Evolutionary conservation across 2,329 filamentous ascomycete genomes (phyloP).

Genomic region (Aphanocladium album): DNA sequence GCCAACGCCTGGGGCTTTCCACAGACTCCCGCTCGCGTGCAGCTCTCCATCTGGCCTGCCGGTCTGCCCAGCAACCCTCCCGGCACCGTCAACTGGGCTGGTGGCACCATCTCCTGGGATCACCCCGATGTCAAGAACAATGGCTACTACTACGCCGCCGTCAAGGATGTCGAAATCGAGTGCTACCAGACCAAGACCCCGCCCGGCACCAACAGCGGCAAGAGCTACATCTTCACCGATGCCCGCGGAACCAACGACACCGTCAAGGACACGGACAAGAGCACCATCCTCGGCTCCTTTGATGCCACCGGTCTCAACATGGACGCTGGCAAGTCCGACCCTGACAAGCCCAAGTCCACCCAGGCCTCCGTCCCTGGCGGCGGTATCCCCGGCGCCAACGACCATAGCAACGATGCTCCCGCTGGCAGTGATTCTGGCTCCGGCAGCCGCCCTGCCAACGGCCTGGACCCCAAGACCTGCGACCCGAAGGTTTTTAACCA

Average conservation of each 20-base stretch:
- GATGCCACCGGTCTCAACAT: constrained; percentile 76
- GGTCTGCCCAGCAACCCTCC: constrained; percentile 71
- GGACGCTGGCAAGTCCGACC: constrained; percentile 37
- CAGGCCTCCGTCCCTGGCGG: constrained; percentile 27
- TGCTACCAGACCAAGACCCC: constrained; percentile 66
- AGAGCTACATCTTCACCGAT: constrained; percentile 72
- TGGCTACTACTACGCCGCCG: constrained; percentile 83
- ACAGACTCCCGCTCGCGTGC: constrained; percentile 84
- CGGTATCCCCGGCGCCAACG: constrained; percentile 21
- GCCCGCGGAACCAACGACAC: constrained; percentile 66
- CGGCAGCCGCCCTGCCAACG: constrained; percentile 13
- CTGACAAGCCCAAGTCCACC: constrained; percentile 15
- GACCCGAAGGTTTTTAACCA: constrained; percentile 36
- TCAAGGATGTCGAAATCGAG: constrained; percentile 72
- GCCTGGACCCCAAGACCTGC: constrained; percentile 25
- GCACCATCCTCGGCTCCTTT: constrained; percentile 73
- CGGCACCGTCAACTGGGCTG: constrained; percentile 88
- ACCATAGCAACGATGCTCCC: constrained; percentile 16
- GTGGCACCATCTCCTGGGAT: constrained; percentile 81
- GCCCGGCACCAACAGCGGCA: constrained; percentile 64
- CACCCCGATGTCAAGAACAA: constrained; percentile 66
- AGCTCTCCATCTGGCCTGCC: constrained; percentile 94
- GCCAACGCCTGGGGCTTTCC: constrained; percentile 80
- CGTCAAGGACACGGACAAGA: constrained; percentile 68
- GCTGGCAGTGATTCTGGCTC: constrained; percentile 18